Conservation (phyloP, 306 rosid genomes). For the Cucumis melo region DNA sequence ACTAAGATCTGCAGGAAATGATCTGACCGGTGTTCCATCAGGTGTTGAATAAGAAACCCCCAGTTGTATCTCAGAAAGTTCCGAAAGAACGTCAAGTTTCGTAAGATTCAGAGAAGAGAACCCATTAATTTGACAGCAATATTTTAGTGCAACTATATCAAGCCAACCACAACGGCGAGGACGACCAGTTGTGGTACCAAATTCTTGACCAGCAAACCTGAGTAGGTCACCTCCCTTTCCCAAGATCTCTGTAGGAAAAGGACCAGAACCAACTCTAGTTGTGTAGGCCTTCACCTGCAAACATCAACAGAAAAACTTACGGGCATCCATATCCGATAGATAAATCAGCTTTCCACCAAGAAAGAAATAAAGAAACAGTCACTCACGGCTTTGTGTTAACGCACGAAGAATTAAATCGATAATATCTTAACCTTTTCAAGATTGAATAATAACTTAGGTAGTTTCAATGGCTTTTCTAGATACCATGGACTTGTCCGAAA, state of each 20-base stretch:
- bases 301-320: constrained; percentile 12
- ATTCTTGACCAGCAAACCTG: constrained; percentile 88
- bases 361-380: not conserved
- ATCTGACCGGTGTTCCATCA: constrained; percentile 58
- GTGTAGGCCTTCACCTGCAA: constrained; percentile 92
- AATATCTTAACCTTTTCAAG: not conserved
- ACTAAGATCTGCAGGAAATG: constrained; percentile 76
- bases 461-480: not conserved
- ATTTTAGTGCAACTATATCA: constrained; percentile 66
- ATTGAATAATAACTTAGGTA: not conserved
- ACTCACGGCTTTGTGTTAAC: not conserved
- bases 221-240: constrained; percentile 79
- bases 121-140: constrained; percentile 78
- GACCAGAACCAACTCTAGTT: constrained; percentile 96
- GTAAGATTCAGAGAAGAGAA: constrained; percentile 82
- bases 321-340: not conserved
- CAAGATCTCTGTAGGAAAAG: constrained; percentile 84
- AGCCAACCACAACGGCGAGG: constrained; percentile 99
- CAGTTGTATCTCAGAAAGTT: constrained; percentile 55
- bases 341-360: not conserved
- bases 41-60: constrained; percentile 49
- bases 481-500: not conserved
- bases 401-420: not conserved
- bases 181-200: constrained; percentile 94
- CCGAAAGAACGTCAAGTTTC: constrained; percentile 83